Conservation (phyloP, 2,329 filamentous ascomycete species). For the Claviceps spartinae region DNA sequence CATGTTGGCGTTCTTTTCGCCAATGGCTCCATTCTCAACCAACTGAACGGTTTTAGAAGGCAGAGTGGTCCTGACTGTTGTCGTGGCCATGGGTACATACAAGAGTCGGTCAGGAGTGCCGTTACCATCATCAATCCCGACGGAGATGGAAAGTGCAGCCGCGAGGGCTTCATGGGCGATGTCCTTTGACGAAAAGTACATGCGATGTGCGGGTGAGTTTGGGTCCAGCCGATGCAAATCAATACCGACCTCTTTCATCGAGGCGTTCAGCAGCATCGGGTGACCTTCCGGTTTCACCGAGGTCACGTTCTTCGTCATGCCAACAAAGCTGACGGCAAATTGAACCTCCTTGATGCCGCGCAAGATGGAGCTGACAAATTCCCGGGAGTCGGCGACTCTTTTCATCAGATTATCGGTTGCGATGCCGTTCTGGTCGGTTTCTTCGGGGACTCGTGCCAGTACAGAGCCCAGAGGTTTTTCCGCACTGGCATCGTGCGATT, state of each 20-base stretch:
- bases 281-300: constrained; percentile 50
- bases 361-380: constrained; percentile 80
- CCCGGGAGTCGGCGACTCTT: constrained; percentile 81
- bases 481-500: constrained; percentile 20
- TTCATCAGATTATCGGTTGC: constrained; percentile 57
- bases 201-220: constrained; percentile 86
- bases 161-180: constrained; percentile 89
- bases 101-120: constrained; percentile 74
- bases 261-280: constrained; percentile 72
- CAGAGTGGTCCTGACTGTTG: constrained; percentile 82
- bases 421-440: constrained; percentile 55
- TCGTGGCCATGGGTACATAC: constrained; percentile 95
- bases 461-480: constrained; percentile 46
- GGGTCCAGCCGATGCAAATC: constrained; percentile 85
- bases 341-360: constrained; percentile 93
- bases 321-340: constrained; percentile 83
- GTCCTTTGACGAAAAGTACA: constrained; percentile 92
- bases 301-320: constrained; percentile 67
- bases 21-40: constrained; percentile 53
- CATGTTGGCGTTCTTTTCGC: constrained; percentile 89
- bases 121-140: constrained; percentile 83
- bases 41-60: constrained; percentile 88
- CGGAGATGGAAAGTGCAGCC: constrained; percentile 80
- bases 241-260: constrained; percentile 92
- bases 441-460: constrained; percentile 60